Conservation (phyloP, 306 rosid genomes). For the Lupinus albus region DNA sequence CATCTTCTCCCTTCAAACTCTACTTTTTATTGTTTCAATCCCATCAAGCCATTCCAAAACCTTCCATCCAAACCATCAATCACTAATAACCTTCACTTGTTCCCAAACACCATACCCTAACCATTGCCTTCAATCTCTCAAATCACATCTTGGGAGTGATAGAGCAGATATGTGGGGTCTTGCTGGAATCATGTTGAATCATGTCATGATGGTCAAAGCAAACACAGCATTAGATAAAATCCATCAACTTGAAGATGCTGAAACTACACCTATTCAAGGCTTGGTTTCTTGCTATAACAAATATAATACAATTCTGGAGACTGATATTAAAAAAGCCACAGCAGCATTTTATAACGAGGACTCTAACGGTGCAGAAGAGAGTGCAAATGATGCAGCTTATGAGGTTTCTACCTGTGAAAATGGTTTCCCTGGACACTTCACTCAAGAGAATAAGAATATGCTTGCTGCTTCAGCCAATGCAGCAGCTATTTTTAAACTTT, state of each 20-base stretch:
- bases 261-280: neutral
- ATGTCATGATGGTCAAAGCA: constrained; percentile 39
- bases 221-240: constrained; percentile 30
- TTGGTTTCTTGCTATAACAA: constrained; percentile 39
- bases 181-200: constrained; percentile 45
- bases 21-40: constrained; percentile 18
- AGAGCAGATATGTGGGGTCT: constrained; percentile 38
- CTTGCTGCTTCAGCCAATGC: too few species aligned
- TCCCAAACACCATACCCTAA: constrained; percentile 49
- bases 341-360: too few species aligned
- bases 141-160: constrained; percentile 35
- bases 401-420: too few species aligned
- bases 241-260: constrained; percentile 10
- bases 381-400: neutral
- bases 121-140: constrained; percentile 44
- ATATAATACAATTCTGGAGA: constrained; percentile 30
- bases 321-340: neutral
- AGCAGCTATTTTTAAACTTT: too few species aligned
- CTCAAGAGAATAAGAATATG: too few species aligned
- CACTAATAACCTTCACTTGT: constrained; percentile 51
- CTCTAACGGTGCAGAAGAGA: too few species aligned
- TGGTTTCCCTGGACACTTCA: too few species aligned
- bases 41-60: constrained; percentile 36
- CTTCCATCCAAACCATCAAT: neutral
- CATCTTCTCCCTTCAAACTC: neutral